phyloP scores from a whole-genome alignment of 768 basidiomycete genomes.

The Wakefieldia striispora region DNA sequence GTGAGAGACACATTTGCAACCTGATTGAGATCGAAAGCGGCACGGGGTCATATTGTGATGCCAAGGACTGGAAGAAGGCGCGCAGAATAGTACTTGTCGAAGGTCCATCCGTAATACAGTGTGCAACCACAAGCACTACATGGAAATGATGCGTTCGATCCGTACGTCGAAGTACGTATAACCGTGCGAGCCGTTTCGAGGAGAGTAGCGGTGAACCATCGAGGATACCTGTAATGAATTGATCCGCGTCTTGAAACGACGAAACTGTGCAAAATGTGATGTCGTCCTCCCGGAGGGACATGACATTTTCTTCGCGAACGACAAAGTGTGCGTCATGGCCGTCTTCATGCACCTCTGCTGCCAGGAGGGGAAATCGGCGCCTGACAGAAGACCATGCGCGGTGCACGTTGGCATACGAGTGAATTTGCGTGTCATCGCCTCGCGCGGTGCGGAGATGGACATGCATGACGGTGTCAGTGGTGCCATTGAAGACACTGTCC shows the following conservation, averaged over 20 bases:
- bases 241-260: constrained; percentile 35
- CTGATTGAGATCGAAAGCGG: constrained; percentile 31
- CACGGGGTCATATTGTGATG: constrained; percentile 7
- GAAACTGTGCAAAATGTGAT: constrained; percentile 32
- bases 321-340: constrained; percentile 13
- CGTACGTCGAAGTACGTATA: constrained; percentile 37
- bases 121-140: constrained; percentile 44
- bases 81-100: constrained; percentile 42
- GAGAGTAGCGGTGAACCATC: constrained; percentile 37
- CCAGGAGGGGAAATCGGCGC: constrained; percentile 50
- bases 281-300: constrained; percentile 28
- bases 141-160: constrained; percentile 40
- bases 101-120: constrained; percentile 51
- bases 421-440: not conserved
- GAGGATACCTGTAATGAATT: constrained; percentile 31
- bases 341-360: constrained; percentile 36
- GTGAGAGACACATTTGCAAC: constrained; percentile 40
- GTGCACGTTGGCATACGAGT: too few relatives aligned
- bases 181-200: constrained; percentile 18
- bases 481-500: constrained; percentile 40
- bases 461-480: constrained; percentile 42
- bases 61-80: constrained; percentile 43
- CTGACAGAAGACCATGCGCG: constrained; percentile 39
- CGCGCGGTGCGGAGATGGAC: constrained; percentile 33
- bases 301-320: constrained; percentile 8